Conservation (phyloP, 495 filamentous ascomycete species). For the Hypoxylon trugodes region DNA sequence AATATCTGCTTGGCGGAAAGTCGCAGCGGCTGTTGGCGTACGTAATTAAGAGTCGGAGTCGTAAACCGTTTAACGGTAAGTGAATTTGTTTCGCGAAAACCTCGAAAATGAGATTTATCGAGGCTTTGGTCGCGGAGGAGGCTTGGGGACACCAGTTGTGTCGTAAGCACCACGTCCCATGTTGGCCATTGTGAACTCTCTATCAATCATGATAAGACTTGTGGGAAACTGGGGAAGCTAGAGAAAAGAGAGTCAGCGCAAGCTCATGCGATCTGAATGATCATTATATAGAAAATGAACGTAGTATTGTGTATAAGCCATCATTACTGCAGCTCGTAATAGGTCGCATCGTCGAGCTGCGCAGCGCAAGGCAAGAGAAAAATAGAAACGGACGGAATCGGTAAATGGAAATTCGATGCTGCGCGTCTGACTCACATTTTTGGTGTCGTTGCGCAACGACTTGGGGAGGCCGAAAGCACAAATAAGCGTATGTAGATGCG, state of each 20-base stretch:
- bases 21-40: conserved; percentile 14
- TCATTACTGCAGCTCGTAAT: conserved; percentile 22
- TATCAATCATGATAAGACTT: conserved; percentile 55
- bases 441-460: conserved; percentile 43
- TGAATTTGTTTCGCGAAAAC: conserved; percentile 18
- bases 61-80: background rate
- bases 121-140: conserved; percentile 62
- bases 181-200: conserved; percentile 56
- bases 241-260: conserved; percentile 39
- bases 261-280: conserved; percentile 5
- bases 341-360: conserved; percentile 28
- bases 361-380: conserved; percentile 27
- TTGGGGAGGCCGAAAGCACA: conserved; percentile 41
- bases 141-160: conserved; percentile 64
- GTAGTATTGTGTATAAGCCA: conserved; percentile 24
- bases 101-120: conserved; percentile 43
- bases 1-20: conserved; percentile 1
- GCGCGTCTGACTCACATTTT: conserved; percentile 56
- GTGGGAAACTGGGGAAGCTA: conserved; percentile 22
- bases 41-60: conserved; percentile 29
- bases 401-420: conserved; percentile 27
- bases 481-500: conserved; percentile 28
- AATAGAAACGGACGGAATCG: conserved; percentile 30
- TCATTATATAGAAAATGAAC: conserved; percentile 19
- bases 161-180: conserved; percentile 67